phyloP scores from a whole-genome alignment of 2,329 filamentous ascomycete genomes.

The Bisporella sp. region DNA sequence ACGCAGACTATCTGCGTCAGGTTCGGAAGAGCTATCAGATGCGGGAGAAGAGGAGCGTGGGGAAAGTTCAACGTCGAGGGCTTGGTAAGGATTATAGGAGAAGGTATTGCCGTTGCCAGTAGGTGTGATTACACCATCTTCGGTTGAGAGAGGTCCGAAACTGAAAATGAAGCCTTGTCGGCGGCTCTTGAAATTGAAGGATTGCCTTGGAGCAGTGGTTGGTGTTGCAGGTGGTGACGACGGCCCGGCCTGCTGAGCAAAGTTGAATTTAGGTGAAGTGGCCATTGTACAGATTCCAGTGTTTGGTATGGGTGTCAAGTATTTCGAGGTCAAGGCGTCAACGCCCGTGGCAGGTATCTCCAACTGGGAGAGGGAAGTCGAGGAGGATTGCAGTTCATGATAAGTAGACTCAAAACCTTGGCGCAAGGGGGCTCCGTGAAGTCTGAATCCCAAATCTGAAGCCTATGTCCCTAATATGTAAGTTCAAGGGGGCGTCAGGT shows the following conservation, averaged over 20 bases:
- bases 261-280: constrained; percentile 36
- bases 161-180: constrained; percentile 17
- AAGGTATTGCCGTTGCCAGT: constrained; percentile 27
- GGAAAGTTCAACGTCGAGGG: constrained; percentile 32
- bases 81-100: constrained; percentile 27
- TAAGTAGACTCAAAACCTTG: constrained; percentile 19
- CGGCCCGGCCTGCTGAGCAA: constrained; percentile 31
- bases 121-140: constrained; percentile 35
- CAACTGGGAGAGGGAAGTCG: constrained; percentile 26
- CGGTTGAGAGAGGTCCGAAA: constrained; percentile 22
- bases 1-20: constrained; percentile 20
- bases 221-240: constrained; percentile 43
- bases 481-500: constrained; percentile 5
- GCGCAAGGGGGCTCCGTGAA: constrained; percentile 18
- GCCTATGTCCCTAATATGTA: not conserved
- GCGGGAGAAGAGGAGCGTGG: constrained; percentile 32
- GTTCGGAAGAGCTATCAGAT: constrained; percentile 12
- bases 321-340: constrained; percentile 24
- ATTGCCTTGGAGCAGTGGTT: constrained; percentile 29
- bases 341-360: constrained; percentile 26
- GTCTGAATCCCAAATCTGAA: constrained; percentile 9
- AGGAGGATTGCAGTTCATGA: constrained; percentile 29
- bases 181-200: constrained; percentile 18
- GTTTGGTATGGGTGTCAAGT: not conserved
- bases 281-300: constrained; percentile 13